Percentiles rank a stretch among this genome's conserved stretches.
Evolutionary conservation across 202 grass and related monocot species (phyloP).

Genomic region (Setaria italica): DNA sequence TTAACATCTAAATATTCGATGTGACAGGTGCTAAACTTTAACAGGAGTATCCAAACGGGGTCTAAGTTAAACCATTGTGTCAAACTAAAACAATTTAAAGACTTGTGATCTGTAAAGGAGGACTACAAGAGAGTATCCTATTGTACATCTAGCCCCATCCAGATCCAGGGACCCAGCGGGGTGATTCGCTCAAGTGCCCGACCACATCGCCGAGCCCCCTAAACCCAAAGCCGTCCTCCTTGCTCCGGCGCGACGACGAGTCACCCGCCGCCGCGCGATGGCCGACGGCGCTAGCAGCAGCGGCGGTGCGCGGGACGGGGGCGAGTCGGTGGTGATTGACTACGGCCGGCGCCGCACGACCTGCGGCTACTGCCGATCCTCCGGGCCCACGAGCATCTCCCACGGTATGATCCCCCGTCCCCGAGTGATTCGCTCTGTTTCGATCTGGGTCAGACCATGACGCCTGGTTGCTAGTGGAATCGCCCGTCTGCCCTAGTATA

Average conservation of each 20-base stretch:
- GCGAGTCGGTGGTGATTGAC: constrained; percentile 61
- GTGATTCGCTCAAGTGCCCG: constrained; percentile 7
- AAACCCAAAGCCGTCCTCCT: constrained; percentile 18
- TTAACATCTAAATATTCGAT: no score
- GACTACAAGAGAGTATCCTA: neutral
- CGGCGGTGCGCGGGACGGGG: constrained; percentile 16
- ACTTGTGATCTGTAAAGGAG: neutral
- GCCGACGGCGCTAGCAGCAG: constrained; percentile 60
- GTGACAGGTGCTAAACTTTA: no score
- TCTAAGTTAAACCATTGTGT: no score
- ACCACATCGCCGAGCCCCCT: neutral
- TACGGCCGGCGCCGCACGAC: constrained; percentile 57
- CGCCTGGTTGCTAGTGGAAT: constrained; percentile 17
- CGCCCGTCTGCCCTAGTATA: neutral
- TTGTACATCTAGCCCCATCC: constrained; percentile 33
- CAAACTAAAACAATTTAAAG: no score
- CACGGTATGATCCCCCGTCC: constrained; percentile 52
- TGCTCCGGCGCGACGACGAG: constrained; percentile 36
- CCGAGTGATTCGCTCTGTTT: neutral
- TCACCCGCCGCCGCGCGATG: constrained; percentile 31
- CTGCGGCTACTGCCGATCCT: constrained; percentile 66
- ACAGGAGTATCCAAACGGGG: no score
- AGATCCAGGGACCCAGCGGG: constrained; percentile 51
- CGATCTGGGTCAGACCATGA: constrained; percentile 2
- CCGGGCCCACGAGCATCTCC: constrained; percentile 58